Evolutionary conservation across 495 filamentous ascomycete genomes (phyloP).

Genomic region (Penicillium cataractarum): DNA sequence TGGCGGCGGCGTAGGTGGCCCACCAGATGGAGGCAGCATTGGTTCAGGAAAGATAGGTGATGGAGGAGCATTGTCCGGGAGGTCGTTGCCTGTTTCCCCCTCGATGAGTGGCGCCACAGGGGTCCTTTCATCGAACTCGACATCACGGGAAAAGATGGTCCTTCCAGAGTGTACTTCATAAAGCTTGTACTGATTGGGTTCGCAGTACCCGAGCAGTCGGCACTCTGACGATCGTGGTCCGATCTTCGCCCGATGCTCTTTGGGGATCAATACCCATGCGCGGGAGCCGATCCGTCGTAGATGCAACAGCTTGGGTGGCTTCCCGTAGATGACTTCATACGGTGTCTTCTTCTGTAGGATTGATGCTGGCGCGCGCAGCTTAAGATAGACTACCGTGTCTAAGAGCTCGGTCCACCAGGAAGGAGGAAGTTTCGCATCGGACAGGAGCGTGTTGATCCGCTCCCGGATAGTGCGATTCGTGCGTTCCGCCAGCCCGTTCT

Average conservation of each 20-base stretch:
- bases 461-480: too few relatives aligned
- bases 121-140: not conserved
- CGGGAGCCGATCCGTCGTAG: not conserved
- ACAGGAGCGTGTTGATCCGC: too few relatives aligned
- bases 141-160: not conserved
- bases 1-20: not conserved
- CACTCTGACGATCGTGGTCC: not conserved
- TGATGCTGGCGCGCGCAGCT: not conserved
- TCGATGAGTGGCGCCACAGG: not conserved
- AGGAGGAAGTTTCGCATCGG: too few relatives aligned
- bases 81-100: not conserved
- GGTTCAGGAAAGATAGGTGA: not conserved
- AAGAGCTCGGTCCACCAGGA: too few relatives aligned
- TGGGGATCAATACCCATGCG: not conserved
- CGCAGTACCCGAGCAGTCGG: not conserved
- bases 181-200: not conserved
- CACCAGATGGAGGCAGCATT: not conserved
- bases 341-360: too few relatives aligned
- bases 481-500: too few relatives aligned
- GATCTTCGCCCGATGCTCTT: not conserved
- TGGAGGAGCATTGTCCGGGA: not conserved
- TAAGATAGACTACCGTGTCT: not conserved
- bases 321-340: not conserved
- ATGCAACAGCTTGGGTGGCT: not conserved
- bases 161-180: not conserved